Conservation (phyloP, 108 stramenopile genomes). For the Schizochytrium sp. region DNA sequence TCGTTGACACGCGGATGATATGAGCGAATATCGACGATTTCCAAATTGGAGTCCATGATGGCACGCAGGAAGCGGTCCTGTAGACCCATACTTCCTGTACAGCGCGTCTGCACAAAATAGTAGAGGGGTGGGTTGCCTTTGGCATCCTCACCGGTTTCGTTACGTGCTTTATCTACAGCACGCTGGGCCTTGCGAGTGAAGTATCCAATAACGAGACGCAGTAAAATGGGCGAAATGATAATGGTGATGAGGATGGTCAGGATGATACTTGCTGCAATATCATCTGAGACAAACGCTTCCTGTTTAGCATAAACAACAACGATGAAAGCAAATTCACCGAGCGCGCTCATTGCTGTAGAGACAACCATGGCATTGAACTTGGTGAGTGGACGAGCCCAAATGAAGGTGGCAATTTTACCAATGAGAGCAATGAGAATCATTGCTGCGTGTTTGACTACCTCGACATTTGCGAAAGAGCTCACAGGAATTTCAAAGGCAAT, state of each 20-base stretch:
- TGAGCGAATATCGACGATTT: conserved; percentile 29
- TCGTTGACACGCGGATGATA: conserved; percentile 24
- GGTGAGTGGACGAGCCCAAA: conserved; percentile 14
- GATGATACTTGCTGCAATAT: conserved; percentile 13
- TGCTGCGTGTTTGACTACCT: background rate
- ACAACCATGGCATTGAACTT: conserved; percentile 10
- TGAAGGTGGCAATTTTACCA: background rate
- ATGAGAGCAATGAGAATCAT: background rate
- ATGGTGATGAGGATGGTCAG: conserved; percentile 27
- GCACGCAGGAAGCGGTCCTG: conserved; percentile 22
- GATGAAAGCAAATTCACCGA: conserved; percentile 40
- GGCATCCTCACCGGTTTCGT: conserved; percentile 24
- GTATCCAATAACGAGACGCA: background rate
- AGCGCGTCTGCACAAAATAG: conserved; percentile 11
- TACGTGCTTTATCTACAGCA: background rate
- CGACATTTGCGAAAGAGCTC: background rate
- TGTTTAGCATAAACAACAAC: conserved; percentile 19
- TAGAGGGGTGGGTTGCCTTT: conserved; percentile 40
- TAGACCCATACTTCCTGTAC: background rate
- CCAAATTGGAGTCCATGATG: background rate
- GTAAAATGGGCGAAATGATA: background rate
- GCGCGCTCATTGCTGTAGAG: conserved; percentile 8
- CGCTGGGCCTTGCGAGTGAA: background rate
- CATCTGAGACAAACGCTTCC: background rate
- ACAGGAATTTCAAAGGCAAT: conserved; percentile 48